Conservation (phyloP, 1,284 basidiomycete species). For the Cutaneotrichosporon cavernicola region DNA sequence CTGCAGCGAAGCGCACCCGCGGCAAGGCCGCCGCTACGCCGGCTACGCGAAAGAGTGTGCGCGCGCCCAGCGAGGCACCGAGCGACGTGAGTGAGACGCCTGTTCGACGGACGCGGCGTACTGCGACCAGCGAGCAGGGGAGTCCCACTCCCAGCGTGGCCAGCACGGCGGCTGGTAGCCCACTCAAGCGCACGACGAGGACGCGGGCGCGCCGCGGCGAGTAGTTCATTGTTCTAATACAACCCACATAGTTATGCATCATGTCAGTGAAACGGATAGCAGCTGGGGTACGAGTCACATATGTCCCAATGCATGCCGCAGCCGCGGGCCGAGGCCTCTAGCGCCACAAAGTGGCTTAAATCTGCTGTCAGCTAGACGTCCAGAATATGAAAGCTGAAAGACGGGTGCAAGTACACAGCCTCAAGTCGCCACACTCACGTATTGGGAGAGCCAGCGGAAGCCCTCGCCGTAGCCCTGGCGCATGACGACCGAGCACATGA, state of each 20-base stretch:
- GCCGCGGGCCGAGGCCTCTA: constrained; percentile 4
- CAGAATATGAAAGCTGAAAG: too few relatives aligned
- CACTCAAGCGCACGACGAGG: constrained; percentile 19
- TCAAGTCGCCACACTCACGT: constrained; percentile 59
- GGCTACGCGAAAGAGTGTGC: constrained; percentile 10
- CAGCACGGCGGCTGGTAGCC: constrained; percentile 12
- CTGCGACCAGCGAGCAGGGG: constrained; percentile 34
- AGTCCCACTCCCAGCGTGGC: constrained; percentile 46
- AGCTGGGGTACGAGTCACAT: not conserved
- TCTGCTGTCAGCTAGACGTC: not conserved
- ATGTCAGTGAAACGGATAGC: constrained; percentile 5
- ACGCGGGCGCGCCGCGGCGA: constrained; percentile 24
- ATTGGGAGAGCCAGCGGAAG: constrained; percentile 99
- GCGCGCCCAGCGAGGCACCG: constrained; percentile 13
- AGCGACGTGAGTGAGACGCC: constrained; percentile 26
- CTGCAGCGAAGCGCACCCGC: constrained; percentile 24
- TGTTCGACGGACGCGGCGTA: constrained; percentile 29
- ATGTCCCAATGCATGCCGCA: constrained; percentile 18
- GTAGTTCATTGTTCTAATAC: constrained; percentile 12
- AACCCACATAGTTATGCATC: constrained; percentile 12
- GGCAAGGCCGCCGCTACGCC: constrained; percentile 25
- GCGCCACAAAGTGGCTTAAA: constrained; percentile 11
- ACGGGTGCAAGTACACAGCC: not conserved
- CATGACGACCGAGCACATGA: constrained; percentile 99
- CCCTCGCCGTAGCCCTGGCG: constrained; percentile 98